Evolutionary conservation across 352 stramenopile species (phyloP).

Genomic region (Phytopythium chamaehyphon): DNA sequence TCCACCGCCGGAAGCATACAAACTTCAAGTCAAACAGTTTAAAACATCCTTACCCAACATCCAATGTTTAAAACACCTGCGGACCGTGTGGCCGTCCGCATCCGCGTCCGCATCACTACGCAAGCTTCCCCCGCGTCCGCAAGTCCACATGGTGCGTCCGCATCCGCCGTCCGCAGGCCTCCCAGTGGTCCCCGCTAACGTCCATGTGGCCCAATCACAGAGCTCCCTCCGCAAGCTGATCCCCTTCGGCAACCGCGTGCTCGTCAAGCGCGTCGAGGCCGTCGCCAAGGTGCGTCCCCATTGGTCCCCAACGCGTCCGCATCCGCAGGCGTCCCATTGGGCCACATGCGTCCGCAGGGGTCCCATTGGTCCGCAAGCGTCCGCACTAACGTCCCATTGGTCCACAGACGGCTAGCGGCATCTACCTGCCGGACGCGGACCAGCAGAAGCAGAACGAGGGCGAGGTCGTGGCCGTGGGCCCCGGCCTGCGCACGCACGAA

Average conservation of each 20-base stretch:
- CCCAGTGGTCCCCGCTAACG: not conserved
- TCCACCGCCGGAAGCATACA: not conserved
- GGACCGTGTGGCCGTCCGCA: slow-evolving; percentile 11
- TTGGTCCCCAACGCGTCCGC: not conserved
- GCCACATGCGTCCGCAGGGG: too few species aligned
- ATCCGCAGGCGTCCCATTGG: not conserved
- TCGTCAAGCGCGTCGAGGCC: slow-evolving; percentile 91
- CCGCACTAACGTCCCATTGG: not conserved
- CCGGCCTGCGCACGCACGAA: slow-evolving; percentile 86
- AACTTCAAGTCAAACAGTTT: not conserved
- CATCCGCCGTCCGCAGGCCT: not conserved
- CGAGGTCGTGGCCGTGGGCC: slow-evolving; percentile 92
- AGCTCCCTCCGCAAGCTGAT: slow-evolving; percentile 86
- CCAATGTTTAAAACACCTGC: slow-evolving; percentile 6
- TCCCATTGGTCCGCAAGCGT: not conserved
- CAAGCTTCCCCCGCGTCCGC: slow-evolving; percentile 14
- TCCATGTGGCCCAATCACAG: slow-evolving; percentile 7
- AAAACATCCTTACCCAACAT: not conserved
- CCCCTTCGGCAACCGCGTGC: slow-evolving; percentile 93
- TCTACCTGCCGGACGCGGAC: slow-evolving; percentile 92
- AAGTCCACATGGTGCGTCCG: slow-evolving; percentile 16
- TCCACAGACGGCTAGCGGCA: slow-evolving; percentile 86
- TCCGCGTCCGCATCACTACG: slow-evolving; percentile 8
- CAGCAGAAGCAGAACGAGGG: slow-evolving; percentile 94
- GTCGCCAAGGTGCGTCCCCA: slow-evolving; percentile 64